A percentile compares a stretch with the other conserved stretches of the same genome.
Evolutionary conservation across 768 basidiomycete genomes (phyloP).

Genomic region (Tricholoma saponaceum): DNA sequence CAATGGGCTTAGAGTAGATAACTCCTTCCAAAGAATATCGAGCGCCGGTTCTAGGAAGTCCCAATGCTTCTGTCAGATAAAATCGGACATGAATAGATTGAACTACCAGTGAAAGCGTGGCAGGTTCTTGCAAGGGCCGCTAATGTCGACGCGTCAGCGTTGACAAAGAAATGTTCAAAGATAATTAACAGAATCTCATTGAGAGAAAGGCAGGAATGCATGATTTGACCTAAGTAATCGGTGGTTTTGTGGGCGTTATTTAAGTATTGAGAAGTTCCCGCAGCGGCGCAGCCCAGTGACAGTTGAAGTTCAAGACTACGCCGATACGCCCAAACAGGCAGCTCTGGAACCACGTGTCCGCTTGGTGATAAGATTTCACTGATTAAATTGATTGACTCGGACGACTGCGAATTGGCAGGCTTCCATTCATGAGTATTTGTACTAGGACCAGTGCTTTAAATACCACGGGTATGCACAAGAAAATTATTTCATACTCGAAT

Average conservation of each 20-base stretch:
- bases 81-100: not conserved
- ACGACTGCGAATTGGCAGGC: too few species aligned
- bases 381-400: too few species aligned
- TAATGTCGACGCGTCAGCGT: not conserved
- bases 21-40: not conserved
- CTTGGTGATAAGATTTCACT: too few species aligned
- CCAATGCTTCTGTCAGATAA: not conserved
- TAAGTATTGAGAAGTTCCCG: not conserved
- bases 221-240: not conserved
- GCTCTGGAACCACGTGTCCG: too few species aligned
- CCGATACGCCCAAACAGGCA: too few species aligned
- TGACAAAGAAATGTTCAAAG: not conserved
- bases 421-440: too few species aligned
- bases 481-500: too few species aligned
- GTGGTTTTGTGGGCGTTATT: not conserved
- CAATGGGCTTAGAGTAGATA: not conserved
- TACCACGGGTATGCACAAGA: too few species aligned
- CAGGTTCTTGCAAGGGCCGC: conserved; percentile 1
- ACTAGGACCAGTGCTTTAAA: too few species aligned
- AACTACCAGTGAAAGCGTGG: conserved; percentile 3
- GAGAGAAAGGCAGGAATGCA: not conserved
- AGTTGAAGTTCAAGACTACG: not conserved
- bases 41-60: not conserved
- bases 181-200: not conserved
- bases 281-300: not conserved